phyloP scores from a whole-genome alignment of 148 eudicot species.

The Camellia sinensis region DNA sequence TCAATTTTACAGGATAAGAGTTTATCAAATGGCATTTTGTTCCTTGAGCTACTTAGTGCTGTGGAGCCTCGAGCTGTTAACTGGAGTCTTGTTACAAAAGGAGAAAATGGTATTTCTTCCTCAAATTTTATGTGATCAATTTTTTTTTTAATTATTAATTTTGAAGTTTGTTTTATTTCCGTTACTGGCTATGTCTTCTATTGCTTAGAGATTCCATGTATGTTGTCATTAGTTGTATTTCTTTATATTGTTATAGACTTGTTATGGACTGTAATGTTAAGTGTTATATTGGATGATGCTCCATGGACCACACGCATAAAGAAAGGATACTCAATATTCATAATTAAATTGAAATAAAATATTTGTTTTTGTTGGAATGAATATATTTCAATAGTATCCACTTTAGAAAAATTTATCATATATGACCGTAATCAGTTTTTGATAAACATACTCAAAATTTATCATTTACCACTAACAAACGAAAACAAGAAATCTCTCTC shows the following conservation, averaged over 20 bases:
- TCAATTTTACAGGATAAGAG: conserved; percentile 68
- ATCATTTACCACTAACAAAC: too few species aligned
- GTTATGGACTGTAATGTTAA: background rate
- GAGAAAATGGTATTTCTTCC: conserved; percentile 65
- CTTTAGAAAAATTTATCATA: too few species aligned
- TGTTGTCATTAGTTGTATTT: background rate
- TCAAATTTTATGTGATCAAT: background rate
- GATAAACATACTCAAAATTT: too few species aligned
- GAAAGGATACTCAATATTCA: too few species aligned
- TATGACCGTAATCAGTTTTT: too few species aligned
- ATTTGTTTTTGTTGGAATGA: too few species aligned
- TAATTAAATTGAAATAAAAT: too few species aligned
- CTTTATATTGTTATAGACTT: background rate
- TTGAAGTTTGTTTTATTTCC: background rate
- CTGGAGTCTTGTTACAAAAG: conserved; percentile 98
- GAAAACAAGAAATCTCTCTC: too few species aligned
- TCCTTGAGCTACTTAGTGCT: conserved; percentile 94
- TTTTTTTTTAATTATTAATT: background rate
- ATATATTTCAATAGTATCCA: too few species aligned
- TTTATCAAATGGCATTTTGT: conserved; percentile 79
- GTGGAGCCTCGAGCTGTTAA: conserved; percentile 92
- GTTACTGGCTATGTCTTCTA: background rate
- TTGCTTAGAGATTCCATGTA: background rate
- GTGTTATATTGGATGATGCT: background rate
- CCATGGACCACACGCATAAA: too few species aligned